Evolutionary conservation across 805 yeast species (phyloP), one percentile per base, ranked within the genome.

Genomic region (Kregervanrija delftensis): DNA sequence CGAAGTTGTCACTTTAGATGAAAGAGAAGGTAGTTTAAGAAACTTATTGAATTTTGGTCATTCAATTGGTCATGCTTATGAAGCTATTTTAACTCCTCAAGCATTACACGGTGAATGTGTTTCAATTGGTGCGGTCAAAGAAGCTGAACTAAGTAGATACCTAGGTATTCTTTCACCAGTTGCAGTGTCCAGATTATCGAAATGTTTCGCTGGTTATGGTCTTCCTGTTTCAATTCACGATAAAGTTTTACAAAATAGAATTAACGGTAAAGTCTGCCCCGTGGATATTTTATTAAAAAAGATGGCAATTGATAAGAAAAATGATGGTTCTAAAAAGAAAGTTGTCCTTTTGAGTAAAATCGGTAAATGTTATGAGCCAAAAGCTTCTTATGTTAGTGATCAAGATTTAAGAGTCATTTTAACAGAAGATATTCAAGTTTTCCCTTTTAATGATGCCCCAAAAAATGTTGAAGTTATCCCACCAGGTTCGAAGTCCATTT

Each of bases 71-170:
- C 99, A 93, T 64, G 99, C 99, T 15, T 89, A 85, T 52, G 99
- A 93, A 69, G 98, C 99, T n/a, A 81, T 93, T 33, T 72, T 93
- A 50, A 90, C 98, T 4, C 99, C 99, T 8, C 88, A 90, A 64
- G 93, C 96, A 17, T 74, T 93, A 38, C 99, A 93, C 59, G 99
- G 99, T 48, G 99, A 93, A 67, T 93, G 99, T 74, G 99, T 93
- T n/a, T 76, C 98, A n/a, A 76, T 93, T 49, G 99, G 99, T 51
- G 85, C 89, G 76, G 82, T 93, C 32, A 76, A 81, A 57, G 99
- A 93, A 65, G 98, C 98, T 4, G 99, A 93, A 65, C 73, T 93
- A 51, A 76, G 96, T n/a, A 79, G 99, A 59, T 88, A 87, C 64
- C 71, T 86, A 57, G 97, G 97, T 17, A 77, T 87, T 43, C 69